phyloP scores from a whole-genome alignment of 2,329 filamentous ascomycete species.

The Trichoderma sp. region DNA sequence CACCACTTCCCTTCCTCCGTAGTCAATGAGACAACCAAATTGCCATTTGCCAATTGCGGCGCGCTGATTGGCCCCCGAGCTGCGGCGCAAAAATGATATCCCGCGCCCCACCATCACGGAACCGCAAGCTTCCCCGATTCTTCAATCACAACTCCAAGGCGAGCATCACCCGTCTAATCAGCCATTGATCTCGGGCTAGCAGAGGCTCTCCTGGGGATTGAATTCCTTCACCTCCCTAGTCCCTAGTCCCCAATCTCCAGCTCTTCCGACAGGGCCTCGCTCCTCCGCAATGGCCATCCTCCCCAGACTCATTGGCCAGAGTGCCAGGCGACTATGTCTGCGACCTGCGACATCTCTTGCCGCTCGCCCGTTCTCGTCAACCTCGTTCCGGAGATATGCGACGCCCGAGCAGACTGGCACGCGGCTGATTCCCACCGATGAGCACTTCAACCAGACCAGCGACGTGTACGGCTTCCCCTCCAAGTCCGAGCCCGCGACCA shows the following conservation, averaged over 20 bases:
- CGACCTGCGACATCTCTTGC: slow-evolving; percentile 39
- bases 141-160: slow-evolving; percentile 31
- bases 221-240: slow-evolving; percentile 27
- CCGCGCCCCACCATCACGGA: slow-evolving; percentile 30
- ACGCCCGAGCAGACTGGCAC: slow-evolving; percentile 51
- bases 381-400: slow-evolving; percentile 60
- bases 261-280: slow-evolving; percentile 29
- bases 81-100: slow-evolving; percentile 32
- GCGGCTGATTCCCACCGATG: slow-evolving; percentile 62
- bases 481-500: slow-evolving; percentile 40
- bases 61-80: slow-evolving; percentile 29
- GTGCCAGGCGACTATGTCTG: slow-evolving; percentile 65
- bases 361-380: slow-evolving; percentile 63
- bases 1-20: not conserved
- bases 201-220: slow-evolving; percentile 35
- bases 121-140: slow-evolving; percentile 32
- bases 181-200: slow-evolving; percentile 37
- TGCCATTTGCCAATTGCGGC: slow-evolving; percentile 25
- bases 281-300: slow-evolving; percentile 62
- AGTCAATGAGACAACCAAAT: not conserved
- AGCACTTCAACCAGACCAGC: slow-evolving; percentile 56
- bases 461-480: slow-evolving; percentile 48
- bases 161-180: slow-evolving; percentile 26
- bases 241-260: not conserved
- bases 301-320: slow-evolving; percentile 68